Conservation (phyloP, 164 flowering plant genomes). For the Aristolochia californica region DNA sequence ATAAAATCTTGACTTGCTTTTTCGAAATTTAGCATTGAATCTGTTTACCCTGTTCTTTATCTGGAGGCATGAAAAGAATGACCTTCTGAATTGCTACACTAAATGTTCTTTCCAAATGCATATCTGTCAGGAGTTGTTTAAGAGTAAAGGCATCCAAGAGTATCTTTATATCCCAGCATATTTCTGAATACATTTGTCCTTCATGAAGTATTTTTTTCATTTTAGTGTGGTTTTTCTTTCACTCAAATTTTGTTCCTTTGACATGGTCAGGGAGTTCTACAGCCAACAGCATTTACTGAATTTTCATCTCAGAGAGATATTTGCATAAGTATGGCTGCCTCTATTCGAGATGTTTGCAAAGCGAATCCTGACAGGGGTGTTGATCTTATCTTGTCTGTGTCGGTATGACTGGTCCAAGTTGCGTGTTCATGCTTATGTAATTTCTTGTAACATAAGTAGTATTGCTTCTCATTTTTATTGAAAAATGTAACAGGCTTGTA, state of each 20-base stretch:
- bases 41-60: too few relatives aligned
- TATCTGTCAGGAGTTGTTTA: too few relatives aligned
- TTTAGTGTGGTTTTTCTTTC: neutral
- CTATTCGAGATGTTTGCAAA: constrained; percentile 76
- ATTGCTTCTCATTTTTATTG: neutral
- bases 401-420: constrained; percentile 34
- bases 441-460: neutral
- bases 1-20: too few relatives aligned
- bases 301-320: constrained; percentile 35
- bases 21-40: too few relatives aligned
- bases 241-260: neutral
- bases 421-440: constrained; percentile 3
- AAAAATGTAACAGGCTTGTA: constrained; percentile 53
- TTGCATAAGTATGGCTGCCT: constrained; percentile 74
- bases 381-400: constrained; percentile 85
- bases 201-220: neutral
- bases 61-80: too few relatives aligned
- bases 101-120: too few relatives aligned
- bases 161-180: too few relatives aligned
- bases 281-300: constrained; percentile 41
- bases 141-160: too few relatives aligned
- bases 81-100: too few relatives aligned
- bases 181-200: neutral
- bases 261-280: constrained; percentile 44
- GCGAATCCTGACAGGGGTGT: constrained; percentile 93